These are phyloP conservation scores for Aurinia saxatilis DNA, from an alignment of 345 rosid genomes.

Conservation along the genomic window DNA sequence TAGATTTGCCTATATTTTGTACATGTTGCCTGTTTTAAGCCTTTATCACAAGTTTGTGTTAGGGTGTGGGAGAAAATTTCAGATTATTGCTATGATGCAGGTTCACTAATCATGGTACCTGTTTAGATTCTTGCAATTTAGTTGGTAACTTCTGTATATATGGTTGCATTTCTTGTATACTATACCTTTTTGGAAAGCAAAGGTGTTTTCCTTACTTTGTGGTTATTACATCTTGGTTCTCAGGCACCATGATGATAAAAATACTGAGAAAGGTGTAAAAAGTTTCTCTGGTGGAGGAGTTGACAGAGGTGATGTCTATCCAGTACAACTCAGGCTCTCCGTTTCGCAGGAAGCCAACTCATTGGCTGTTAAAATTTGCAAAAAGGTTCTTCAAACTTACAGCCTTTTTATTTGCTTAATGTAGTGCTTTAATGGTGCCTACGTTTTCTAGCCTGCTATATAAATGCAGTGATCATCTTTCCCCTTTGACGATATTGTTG, in stretches of 20 bases:
- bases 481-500: not conserved
- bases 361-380: slow-evolving; percentile 79
- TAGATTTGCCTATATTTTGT: not conserved
- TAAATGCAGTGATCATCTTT: not conserved
- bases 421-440: not conserved
- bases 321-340: slow-evolving; percentile 81
- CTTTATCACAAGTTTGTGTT: not conserved
- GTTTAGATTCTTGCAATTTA: not conserved
- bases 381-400: slow-evolving; percentile 52
- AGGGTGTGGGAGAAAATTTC: not conserved
- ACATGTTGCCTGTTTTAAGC: not conserved
- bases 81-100: not conserved
- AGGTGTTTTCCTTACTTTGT: slow-evolving; percentile 1
- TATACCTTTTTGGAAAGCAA: not conserved
- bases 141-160: not conserved
- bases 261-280: slow-evolving; percentile 54
- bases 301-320: slow-evolving; percentile 93
- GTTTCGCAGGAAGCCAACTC: slow-evolving; percentile 53
- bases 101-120: not conserved
- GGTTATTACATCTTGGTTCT: slow-evolving; percentile 11
- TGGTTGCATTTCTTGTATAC: not conserved
- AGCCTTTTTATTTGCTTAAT: slow-evolving; percentile 3
- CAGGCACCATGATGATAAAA: slow-evolving; percentile 83
- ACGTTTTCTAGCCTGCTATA: not conserved
- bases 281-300: slow-evolving; percentile 73